Conservation (phyloP, 352 stramenopile genomes). For the Thalassiosira livingstoniorum region DNA sequence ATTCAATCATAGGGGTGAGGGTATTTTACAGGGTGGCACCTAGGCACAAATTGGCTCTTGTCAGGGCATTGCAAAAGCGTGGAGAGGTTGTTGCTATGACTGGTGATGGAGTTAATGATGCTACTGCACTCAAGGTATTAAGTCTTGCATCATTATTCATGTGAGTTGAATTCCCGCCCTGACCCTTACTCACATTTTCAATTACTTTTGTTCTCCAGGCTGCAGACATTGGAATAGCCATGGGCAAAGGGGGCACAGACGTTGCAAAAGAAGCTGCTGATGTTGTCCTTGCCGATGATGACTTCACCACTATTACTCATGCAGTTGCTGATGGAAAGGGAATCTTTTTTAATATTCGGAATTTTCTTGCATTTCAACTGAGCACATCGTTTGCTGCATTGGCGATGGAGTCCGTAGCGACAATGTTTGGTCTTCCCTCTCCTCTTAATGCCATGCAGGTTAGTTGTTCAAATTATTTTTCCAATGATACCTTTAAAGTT, state of each 20-base stretch:
- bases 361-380: conserved; percentile 98
- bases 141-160: background rate
- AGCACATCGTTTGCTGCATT: conserved; percentile 98
- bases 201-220: conserved; percentile 25
- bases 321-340: conserved; percentile 89
- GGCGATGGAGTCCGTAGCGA: conserved; percentile 97
- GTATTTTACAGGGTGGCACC: conserved; percentile 96
- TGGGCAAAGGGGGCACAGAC: conserved; percentile 98
- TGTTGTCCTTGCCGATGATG: conserved; percentile 94
- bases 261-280: conserved; percentile 92
- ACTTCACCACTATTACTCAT: conserved; percentile 97
- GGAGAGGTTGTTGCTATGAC: conserved; percentile 98
- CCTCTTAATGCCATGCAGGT: conserved; percentile 98
- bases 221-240: conserved; percentile 95
- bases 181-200: background rate
- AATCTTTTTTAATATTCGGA: conserved; percentile 98
- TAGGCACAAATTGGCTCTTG: conserved; percentile 95
- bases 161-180: background rate
- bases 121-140: conserved; percentile 92
- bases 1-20: conserved; percentile 89
- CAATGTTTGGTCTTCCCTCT: conserved; percentile 93
- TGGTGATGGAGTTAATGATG: conserved; percentile 96
- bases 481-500: background rate
- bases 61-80: conserved; percentile 91
- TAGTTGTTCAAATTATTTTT: conserved; percentile 68